Conservation (phyloP, 257 asterid species). For the Leonotis leonurus region DNA sequence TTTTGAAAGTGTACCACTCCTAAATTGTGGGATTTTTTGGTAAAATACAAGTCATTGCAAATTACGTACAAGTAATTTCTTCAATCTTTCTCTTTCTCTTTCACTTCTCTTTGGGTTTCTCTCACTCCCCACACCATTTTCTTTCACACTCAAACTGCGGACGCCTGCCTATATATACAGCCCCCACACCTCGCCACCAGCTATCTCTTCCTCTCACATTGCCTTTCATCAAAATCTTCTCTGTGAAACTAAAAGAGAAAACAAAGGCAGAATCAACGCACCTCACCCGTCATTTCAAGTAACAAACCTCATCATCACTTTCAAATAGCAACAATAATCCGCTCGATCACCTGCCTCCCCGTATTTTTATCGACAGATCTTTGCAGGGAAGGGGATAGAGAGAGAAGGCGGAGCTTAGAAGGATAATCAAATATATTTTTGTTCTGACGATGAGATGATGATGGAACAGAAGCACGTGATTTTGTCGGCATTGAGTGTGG, state of each 20-base stretch:
- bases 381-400: slow-evolving; percentile 4
- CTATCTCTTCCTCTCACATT: background rate
- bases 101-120: too few relatives aligned
- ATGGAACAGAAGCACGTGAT: slow-evolving; percentile 82
- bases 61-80: background rate
- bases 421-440: background rate
- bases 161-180: slow-evolving; percentile 28
- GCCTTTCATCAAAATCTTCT: slow-evolving; percentile 22
- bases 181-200: slow-evolving; percentile 14
- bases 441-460: slow-evolving; percentile 18
- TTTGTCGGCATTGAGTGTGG: slow-evolving; percentile 83
- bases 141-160: slow-evolving; percentile 14
- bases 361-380: slow-evolving; percentile 15
- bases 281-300: slow-evolving; percentile 17
- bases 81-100: slow-evolving; percentile 9
- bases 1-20: too few relatives aligned
- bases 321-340: slow-evolving; percentile 4
- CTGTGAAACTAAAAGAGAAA: background rate
- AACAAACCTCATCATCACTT: background rate
- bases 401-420: background rate
- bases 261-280: slow-evolving; percentile 7
- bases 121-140: slow-evolving; percentile 2
- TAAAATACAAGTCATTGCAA: slow-evolving; percentile 1
- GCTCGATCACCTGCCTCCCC: slow-evolving; percentile 3
- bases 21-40: background rate